phyloP scores from a whole-genome alignment of 1,284 basidiomycete species.

The Jaminaea rosea region DNA sequence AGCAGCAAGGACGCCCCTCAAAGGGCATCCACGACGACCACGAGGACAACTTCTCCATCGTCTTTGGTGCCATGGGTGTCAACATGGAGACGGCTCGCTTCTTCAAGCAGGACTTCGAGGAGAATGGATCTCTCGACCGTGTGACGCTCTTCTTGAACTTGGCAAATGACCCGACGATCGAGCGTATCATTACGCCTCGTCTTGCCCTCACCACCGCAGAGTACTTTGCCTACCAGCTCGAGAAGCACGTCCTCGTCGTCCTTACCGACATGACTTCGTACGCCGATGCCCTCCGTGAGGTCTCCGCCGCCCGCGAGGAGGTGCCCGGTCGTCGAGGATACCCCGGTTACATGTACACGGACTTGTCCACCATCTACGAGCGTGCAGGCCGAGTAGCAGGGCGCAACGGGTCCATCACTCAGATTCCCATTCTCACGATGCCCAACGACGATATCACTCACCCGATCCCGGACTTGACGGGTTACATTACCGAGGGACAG shows the following conservation, averaged over 20 bases:
- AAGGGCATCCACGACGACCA: constrained; percentile 98
- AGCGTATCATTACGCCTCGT: constrained; percentile 98
- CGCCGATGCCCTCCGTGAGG: constrained; percentile 90
- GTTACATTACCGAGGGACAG: constrained; percentile 97
- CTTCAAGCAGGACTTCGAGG: constrained; percentile 99
- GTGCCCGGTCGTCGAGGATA: constrained; percentile 99
- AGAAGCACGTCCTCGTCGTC: constrained; percentile 99
- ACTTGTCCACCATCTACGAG: constrained; percentile 83
- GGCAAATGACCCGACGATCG: constrained; percentile 99
- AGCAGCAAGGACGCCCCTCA: constrained; percentile 57
- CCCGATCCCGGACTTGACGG: constrained; percentile 95
- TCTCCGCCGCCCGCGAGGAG: constrained; percentile 93
- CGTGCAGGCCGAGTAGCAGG: constrained; percentile 97
- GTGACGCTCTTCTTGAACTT: constrained; percentile 98
- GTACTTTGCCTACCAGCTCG: constrained; percentile 98
- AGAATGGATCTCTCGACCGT: constrained; percentile 93
- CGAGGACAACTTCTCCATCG: constrained; percentile 99
- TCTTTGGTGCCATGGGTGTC: constrained; percentile 99
- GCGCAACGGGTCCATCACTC: constrained; percentile 96
- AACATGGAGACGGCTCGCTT: constrained; percentile 99
- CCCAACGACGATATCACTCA: constrained; percentile 99
- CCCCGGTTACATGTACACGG: constrained; percentile 76
- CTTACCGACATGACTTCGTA: constrained; percentile 98
- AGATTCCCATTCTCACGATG: constrained; percentile 99
- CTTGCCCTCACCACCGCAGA: constrained; percentile 96